Evolutionary conservation across 495 filamentous ascomycete species (phyloP).

Genomic region (Penicillium longicatenatum): DNA sequence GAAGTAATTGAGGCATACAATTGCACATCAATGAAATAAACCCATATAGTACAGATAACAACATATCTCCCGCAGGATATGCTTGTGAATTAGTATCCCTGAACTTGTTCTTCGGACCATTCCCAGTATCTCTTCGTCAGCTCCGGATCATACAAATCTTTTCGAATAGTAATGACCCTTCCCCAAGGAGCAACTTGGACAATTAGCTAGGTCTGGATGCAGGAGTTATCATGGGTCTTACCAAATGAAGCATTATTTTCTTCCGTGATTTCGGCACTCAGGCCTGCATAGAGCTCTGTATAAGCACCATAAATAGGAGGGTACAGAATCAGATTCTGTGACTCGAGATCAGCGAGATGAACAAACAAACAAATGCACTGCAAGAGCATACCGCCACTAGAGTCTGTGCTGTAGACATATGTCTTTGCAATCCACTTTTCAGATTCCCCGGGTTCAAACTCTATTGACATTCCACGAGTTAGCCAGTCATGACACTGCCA

Average conservation of each 20-base stretch:
- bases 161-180: background rate
- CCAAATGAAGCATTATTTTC: background rate
- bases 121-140: background rate
- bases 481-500: background rate
- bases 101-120: constrained; percentile 7
- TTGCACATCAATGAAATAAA: too few relatives aligned
- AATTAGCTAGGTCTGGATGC: background rate
- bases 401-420: background rate
- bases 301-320: constrained; percentile 2
- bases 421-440: constrained; percentile 5
- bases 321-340: background rate
- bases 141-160: constrained; percentile 1
- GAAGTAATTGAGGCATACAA: too few relatives aligned
- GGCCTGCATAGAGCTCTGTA: constrained; percentile 9
- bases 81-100: background rate
- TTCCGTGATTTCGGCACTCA: background rate
- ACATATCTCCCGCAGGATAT: too few relatives aligned
- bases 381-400: background rate
- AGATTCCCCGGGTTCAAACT: constrained; percentile 4
- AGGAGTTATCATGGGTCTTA: background rate
- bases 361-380: background rate
- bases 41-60: too few relatives aligned
- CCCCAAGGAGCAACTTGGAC: constrained; percentile 1
- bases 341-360: background rate
- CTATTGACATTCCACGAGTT: background rate